Evolutionary conservation across 129 eudicot genomes (phyloP).

Genomic region (Smallanthus sonchifolius): DNA sequence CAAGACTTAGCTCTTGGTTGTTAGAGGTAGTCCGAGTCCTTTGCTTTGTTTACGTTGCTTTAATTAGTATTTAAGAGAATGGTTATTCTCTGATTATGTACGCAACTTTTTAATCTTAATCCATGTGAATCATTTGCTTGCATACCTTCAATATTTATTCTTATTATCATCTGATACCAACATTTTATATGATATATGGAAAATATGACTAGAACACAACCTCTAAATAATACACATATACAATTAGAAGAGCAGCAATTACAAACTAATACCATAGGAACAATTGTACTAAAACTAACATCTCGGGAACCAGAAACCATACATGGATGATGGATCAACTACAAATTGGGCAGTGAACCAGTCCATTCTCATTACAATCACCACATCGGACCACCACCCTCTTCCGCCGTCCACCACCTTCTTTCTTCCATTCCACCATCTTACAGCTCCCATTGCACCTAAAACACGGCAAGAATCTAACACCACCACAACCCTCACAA

Average conservation of each 20-base stretch:
- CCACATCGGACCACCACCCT: conserved; percentile 60
- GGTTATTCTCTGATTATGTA: too few relatives aligned
- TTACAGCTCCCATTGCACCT: conserved; percentile 89
- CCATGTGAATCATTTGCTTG: too few relatives aligned
- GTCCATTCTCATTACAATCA: conserved; percentile 95
- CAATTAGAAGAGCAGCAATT: background rate
- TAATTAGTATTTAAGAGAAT: too few relatives aligned
- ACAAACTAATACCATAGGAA: background rate
- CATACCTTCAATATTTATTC: too few relatives aligned
- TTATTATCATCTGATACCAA: too few relatives aligned
- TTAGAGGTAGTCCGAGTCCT: too few relatives aligned
- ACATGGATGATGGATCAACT: conserved; percentile 36
- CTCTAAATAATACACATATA: background rate
- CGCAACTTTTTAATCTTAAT: too few relatives aligned
- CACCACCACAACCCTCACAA: conserved; percentile 92
- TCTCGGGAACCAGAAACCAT: background rate
- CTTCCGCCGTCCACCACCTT: conserved; percentile 21
- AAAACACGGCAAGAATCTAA: conserved; percentile 83
- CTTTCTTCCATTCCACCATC: conserved; percentile 35
- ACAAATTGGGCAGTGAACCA: conserved; percentile 88
- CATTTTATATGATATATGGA: too few relatives aligned
- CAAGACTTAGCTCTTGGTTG: too few relatives aligned
- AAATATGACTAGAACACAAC: background rate
- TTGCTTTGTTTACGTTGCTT: too few relatives aligned
- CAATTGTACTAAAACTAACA: background rate